These are phyloP conservation scores for Simplicillium sp. DNA, from an alignment of 2,329 filamentous ascomycete species.

Conservation along the genomic window DNA sequence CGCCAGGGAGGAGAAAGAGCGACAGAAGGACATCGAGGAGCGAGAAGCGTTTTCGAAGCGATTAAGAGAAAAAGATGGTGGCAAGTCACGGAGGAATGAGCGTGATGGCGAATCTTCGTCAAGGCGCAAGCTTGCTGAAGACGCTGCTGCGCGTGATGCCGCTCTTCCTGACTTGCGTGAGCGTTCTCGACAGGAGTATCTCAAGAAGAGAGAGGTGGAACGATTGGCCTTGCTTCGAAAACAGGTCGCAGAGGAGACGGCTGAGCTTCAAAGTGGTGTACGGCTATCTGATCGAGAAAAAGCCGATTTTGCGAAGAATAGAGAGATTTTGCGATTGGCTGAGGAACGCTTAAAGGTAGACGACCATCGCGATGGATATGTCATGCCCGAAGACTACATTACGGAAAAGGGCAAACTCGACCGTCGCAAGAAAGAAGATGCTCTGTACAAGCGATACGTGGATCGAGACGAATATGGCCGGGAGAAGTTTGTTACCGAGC, in stretches of 20 bases:
- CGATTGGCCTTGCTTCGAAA: constrained; percentile 76
- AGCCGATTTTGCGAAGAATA: constrained; percentile 80
- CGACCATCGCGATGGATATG: constrained; percentile 85
- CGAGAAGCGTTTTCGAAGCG: constrained; percentile 73
- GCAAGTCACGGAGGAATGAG: constrained; percentile 58
- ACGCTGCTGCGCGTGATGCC: constrained; percentile 55
- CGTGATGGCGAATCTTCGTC: constrained; percentile 48
- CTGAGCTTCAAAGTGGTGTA: constrained; percentile 68
- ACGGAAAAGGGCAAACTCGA: constrained; percentile 89
- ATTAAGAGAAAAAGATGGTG: constrained; percentile 61
- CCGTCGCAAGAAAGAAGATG: constrained; percentile 76
- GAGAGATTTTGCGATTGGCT: constrained; percentile 70
- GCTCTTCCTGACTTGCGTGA: constrained; percentile 75
- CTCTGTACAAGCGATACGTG: constrained; percentile 82
- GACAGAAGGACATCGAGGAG: constrained; percentile 61
- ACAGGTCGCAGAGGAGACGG: constrained; percentile 82
- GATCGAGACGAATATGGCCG: constrained; percentile 81
- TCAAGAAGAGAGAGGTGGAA: constrained; percentile 86
- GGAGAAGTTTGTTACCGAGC: constrained; percentile 84
- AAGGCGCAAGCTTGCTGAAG: constrained; percentile 37
- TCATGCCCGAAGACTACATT: constrained; percentile 90
- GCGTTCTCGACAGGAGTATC: constrained; percentile 81
- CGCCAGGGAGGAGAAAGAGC: constrained; percentile 44
- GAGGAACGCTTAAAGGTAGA: constrained; percentile 83
- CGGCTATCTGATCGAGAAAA: constrained; percentile 70